phyloP scores from a whole-genome alignment of 2,329 filamentous ascomycete species.

The Aureobasidium sp. region DNA sequence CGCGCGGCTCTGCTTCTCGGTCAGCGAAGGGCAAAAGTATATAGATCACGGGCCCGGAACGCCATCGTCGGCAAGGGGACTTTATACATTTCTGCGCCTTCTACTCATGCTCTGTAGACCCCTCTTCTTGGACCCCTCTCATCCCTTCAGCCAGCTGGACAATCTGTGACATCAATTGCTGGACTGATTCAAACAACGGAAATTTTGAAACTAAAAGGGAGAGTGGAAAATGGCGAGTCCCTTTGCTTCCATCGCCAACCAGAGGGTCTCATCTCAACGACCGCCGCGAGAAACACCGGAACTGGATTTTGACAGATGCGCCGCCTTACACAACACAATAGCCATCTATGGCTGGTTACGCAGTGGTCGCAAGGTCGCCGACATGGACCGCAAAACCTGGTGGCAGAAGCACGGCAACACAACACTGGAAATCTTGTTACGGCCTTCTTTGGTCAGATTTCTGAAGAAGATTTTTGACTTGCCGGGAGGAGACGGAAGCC shows the following conservation, averaged over 20 bases:
- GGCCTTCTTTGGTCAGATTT: constrained; percentile 21
- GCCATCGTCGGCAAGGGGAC: background rate
- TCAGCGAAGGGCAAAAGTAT: background rate
- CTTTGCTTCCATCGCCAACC: constrained; percentile 24
- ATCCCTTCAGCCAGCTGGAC: no score
- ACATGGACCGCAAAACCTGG: constrained; percentile 24
- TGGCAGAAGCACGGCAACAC: constrained; percentile 24
- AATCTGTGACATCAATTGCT: no score
- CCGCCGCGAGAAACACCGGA: constrained; percentile 18
- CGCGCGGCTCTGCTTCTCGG: background rate
- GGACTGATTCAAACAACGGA: background rate
- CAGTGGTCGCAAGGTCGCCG: constrained; percentile 23
- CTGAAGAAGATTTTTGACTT: constrained; percentile 26
- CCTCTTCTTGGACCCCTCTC: no score
- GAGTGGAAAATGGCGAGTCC: constrained; percentile 6
- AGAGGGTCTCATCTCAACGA: constrained; percentile 20
- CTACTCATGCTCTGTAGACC: background rate
- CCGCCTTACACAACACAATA: constrained; percentile 26
- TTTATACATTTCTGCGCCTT: background rate
- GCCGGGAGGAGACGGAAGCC: constrained; percentile 14
- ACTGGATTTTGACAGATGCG: constrained; percentile 24
- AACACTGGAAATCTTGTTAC: constrained; percentile 19
- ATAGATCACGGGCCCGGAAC: background rate
- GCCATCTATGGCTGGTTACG: constrained; percentile 27
- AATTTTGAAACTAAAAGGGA: background rate